Base-by-base conservation (phyloP, 2,329 filamentous ascomycete genomes). In the Aureobasidium lini region DNA sequence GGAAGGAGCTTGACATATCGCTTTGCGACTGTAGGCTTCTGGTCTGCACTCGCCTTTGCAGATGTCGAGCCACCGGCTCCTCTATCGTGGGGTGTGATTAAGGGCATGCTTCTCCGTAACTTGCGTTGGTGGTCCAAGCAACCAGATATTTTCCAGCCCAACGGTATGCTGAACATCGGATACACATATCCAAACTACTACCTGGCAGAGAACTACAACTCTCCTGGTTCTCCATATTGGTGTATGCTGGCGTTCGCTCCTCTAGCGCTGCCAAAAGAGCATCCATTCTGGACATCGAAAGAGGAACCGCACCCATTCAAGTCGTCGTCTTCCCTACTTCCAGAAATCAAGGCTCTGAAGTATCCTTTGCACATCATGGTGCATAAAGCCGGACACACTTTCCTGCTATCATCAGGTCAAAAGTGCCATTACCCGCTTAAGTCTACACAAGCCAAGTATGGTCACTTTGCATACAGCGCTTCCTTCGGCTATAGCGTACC, bases 11-110 rank as follows among this genome's bases (percentile, higher is more conserved):
- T 92, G 52, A 89, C 87, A 6, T 93, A 93, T 70, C 83, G 88
- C n/a, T 92, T 90, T 70, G 88, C 87, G 50, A 91, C 91, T 84
- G 85, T 87, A n/a, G 87, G 84, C 0, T 92, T 92, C 74, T 92
- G 88, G 88, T 85, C 87, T 11, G 86, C 88, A 0, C 73, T 91
- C 31, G 89, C 87, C 1, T 90, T 90, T 66, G 87, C 88, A 4
- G 85, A 85, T 64, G 84, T 90, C 53, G 86, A 90, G 57, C 78
- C 90, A 5, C 87, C 88, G 0, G 78, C 78, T 7, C 87, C 88
- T 0, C 74, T 92, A 57, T 87, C 84, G 2, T 91, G 88, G 87
- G 88, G 89, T 2, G 86, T 89, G 66, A 85, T 91, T 15, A 90
- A 90, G 71, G 88, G 89, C 2, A 80, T 92, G 13, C 79, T 90